These are phyloP conservation scores for Clonostachys rhizophaga DNA, from an alignment of 2,329 filamentous ascomycete genomes.

Conservation along the genomic window DNA sequence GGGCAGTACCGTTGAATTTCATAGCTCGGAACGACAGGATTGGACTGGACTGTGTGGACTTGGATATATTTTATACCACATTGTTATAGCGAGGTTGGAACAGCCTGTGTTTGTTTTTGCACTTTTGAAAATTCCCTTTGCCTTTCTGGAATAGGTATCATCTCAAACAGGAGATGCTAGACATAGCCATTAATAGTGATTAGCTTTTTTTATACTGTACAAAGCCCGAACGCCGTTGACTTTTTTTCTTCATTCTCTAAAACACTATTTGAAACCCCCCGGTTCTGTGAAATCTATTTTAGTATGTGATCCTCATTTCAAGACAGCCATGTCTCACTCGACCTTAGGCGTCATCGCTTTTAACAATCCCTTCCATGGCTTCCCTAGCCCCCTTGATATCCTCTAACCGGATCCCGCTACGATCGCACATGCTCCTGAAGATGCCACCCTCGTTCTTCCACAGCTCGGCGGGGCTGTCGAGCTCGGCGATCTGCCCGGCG, in stretches of 20 bases:
- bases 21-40: no score
- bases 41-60: no score
- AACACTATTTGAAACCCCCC: neutral
- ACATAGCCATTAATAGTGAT: no score
- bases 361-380: constrained; percentile 15
- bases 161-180: no score
- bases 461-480: constrained; percentile 70
- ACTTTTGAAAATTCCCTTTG: no score
- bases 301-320: constrained; percentile 1
- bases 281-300: neutral
- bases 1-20: no score
- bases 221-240: neutral
- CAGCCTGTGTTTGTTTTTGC: no score
- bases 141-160: no score
- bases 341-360: neutral
- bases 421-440: constrained; percentile 85
- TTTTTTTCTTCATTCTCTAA: constrained; percentile 7
- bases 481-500: constrained; percentile 77
- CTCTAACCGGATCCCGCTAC: constrained; percentile 66
- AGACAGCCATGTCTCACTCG: constrained; percentile 4
- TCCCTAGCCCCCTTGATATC: constrained; percentile 43
- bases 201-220: neutral
- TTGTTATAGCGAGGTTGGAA: no score
- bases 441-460: constrained; percentile 69
- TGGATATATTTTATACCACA: no score